Conservation (phyloP, 495 filamentous ascomycete species). For the Bathelium albidoporum region DNA sequence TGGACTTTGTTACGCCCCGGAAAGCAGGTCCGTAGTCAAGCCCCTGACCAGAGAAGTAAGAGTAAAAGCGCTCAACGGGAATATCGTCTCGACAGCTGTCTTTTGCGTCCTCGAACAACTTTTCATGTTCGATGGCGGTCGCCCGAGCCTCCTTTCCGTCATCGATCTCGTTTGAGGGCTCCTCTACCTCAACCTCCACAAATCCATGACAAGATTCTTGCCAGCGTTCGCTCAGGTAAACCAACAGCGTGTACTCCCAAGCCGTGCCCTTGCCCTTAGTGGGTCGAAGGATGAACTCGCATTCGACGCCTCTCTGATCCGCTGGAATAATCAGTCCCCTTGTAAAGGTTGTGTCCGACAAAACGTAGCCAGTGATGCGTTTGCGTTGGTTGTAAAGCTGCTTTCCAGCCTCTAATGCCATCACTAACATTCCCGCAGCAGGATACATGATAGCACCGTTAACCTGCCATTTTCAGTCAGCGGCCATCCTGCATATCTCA, state of each 20-base stretch:
- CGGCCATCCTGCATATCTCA: background rate
- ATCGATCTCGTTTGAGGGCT: background rate
- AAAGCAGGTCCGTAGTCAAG: slow-evolving; percentile 13
- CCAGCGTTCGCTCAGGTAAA: background rate
- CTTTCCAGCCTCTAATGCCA: background rate
- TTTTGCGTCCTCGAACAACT: background rate
- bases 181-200: background rate
- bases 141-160: background rate
- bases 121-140: background rate
- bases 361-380: background rate
- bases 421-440: background rate
- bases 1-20: background rate
- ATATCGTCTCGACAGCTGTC: background rate
- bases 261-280: background rate
- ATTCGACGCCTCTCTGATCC: slow-evolving; percentile 2
- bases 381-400: background rate
- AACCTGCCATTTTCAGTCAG: background rate
- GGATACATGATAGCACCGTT: background rate
- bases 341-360: background rate
- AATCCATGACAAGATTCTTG: background rate
- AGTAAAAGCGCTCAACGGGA: slow-evolving; percentile 4
- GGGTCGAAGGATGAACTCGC: slow-evolving; percentile 1
- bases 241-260: background rate
- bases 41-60: slow-evolving; percentile 4
- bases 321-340: background rate